Base-by-base conservation (phyloP, 768 basidiomycete species). In the Imleria badia region DNA sequence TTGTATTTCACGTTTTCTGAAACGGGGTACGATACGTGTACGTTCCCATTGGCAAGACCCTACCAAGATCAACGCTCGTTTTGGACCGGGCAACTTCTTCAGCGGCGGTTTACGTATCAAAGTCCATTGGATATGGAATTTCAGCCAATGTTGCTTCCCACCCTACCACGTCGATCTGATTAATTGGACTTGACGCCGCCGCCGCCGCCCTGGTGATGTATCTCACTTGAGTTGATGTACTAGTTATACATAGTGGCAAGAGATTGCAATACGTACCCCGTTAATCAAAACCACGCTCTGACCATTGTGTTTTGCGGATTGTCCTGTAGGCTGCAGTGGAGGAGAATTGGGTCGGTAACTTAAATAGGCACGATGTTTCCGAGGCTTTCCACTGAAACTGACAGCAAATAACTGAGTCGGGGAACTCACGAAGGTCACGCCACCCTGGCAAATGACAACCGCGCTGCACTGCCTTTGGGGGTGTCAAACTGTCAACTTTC, bases 41-140 rank as follows among this genome's bases (percentile, higher is more conserved):
- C 7, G 31, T 48, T 45, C 23, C 34, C n/a, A n/a, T n/a, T n/a
- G n/a, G n/a, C n/a, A n/a, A n/a, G n/a, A n/a, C n/a, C n/a, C n/a
- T n/a, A n/a, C n/a, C 42, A 29, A 38, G 35, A 14, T 3, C 14
- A 14, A 30, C 33, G 11, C 26, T 48, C 40, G 9, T 23, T 19
- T 23, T 34, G 7, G 14, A 26, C 19, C n/a, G 33, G 12, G 19
- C 6, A 42, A n/a, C 10, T 49, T 22, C 10, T 49, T n/a, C 35
- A 54, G 19, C 42, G 42, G 43, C n/a, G 14, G 26, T 29, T 55
- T 38, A 48, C 53, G 53, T 30, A 48, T 48, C 46, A 48, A 31
- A 12, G 10, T 23, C 19, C 6, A 14, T 17, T 22, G 29, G 38
- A 33, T n/a, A 48, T 20, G 20, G 41, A 14, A 30, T 26, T 26